A percentile compares a stretch with the other conserved stretches of the same genome.
Conservation (phyloP, 2,329 filamentous ascomycete genomes). For the Emergomyces pasteurianus region DNA sequence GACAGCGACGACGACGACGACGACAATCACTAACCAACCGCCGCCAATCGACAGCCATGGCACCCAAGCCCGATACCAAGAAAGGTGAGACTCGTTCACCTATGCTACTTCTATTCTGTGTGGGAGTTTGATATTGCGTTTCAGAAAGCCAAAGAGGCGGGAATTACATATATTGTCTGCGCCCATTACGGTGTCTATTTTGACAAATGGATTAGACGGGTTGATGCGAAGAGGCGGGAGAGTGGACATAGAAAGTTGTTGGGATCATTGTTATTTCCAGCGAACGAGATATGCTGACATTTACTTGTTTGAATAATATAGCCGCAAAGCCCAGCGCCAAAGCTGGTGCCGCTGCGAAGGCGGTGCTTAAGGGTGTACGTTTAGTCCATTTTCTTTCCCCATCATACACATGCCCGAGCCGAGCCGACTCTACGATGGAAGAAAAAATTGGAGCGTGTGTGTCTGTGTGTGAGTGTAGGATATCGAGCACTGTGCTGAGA, state of each 20-base stretch:
- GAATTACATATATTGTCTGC: not conserved
- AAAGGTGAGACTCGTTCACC: conserved; percentile 27
- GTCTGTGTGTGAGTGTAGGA: not conserved
- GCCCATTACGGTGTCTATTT: conserved; percentile 1
- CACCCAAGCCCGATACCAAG: conserved; percentile 35
- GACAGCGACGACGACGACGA: conserved; percentile 17
- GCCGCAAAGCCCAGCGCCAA: conserved; percentile 54
- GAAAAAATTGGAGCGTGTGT: not conserved
- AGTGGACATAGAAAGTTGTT: not conserved
- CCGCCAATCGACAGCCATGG: conserved; percentile 37
- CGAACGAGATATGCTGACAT: conserved; percentile 17
- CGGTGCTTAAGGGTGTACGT: conserved; percentile 90
- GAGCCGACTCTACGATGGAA: not conserved
- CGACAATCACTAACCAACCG: conserved; percentile 30
- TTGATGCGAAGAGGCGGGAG: not conserved
- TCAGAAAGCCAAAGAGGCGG: not conserved
- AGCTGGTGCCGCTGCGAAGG: conserved; percentile 89
- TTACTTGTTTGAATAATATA: conserved; percentile 13
- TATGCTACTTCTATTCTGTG: not conserved
- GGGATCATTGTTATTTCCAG: not conserved
- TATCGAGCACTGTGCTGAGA: not conserved
- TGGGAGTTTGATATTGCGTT: not conserved
- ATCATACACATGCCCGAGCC: not conserved
- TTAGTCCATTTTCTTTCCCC: not conserved
- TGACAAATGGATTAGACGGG: not conserved